phyloP scores from a whole-genome alignment of 164 flowering plant genomes.

The Nymphaea colorata region DNA sequence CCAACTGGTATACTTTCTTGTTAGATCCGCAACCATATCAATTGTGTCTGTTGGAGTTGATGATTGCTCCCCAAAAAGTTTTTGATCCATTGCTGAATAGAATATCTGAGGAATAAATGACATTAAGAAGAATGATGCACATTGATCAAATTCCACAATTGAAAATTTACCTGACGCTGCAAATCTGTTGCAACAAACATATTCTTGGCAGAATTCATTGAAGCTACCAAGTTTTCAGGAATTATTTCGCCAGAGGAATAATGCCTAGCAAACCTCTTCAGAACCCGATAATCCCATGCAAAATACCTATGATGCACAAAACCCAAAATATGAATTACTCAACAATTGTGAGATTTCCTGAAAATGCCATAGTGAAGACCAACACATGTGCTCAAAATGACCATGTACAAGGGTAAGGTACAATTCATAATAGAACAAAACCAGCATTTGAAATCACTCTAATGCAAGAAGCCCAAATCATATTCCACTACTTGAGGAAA shows the following conservation, averaged over 20 bases:
- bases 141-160: neutral
- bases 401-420: too few relatives aligned
- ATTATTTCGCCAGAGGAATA: slow-evolving; percentile 83
- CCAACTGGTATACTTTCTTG: slow-evolving; percentile 58
- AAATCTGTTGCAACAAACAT: slow-evolving; percentile 92
- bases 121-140: neutral
- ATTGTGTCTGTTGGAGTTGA: slow-evolving; percentile 33
- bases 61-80: slow-evolving; percentile 53
- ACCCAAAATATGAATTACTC: too few relatives aligned
- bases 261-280: slow-evolving; percentile 81
- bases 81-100: slow-evolving; percentile 76
- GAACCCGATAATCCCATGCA: slow-evolving; percentile 92
- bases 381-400: too few relatives aligned
- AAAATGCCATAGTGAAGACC: too few relatives aligned
- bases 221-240: slow-evolving; percentile 72
- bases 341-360: too few relatives aligned
- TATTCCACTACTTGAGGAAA: too few relatives aligned
- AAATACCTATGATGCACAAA: slow-evolving; percentile 43
- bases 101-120: slow-evolving; percentile 38
- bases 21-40: slow-evolving; percentile 61
- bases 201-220: slow-evolving; percentile 71
- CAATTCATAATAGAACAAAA: neutral
- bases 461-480: too few relatives aligned
- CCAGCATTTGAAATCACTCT: too few relatives aligned
- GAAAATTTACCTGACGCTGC: slow-evolving; percentile 74